Evolutionary conservation across 345 rosid genomes (phyloP), one percentile per base, ranked within the genome.

Genomic region (Camelina laxa): DNA sequence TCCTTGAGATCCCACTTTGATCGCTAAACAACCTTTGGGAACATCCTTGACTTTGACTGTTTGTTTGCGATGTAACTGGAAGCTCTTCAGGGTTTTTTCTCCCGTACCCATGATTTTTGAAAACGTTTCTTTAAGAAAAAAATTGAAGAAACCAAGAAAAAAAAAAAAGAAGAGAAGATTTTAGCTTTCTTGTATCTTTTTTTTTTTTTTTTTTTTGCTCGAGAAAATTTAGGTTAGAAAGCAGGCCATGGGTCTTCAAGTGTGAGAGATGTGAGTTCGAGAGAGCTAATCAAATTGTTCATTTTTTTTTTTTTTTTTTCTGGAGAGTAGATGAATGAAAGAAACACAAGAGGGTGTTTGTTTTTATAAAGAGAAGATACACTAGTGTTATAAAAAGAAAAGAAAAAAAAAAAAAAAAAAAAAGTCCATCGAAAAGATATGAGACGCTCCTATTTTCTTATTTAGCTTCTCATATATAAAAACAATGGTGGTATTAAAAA

Each of bases 21-120:
- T 83, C 0, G 91, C 91, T 80, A 87, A 79, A 73, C 77, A 87
- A 53, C 91, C 91, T 64, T 87, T 87, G 38, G 91, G 88, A 12
- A 87, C 82, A 74, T 74, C 84, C 62, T 79, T 79, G 36, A 44
- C 65, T 65, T 78, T 79, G 15, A 65, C 74, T 21, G 75, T 65
- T 24, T 85, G 85, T 51, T 59, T 80, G 54, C 73, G 80, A 74
- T 62, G 75, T 36, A 63, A 41, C 27, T 79, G 74, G 13, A 79
- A 74, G 27, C 48, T 75, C 61, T 75, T 80, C 13, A 41, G 20
- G 21, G 56, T 51, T 75, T 70, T 80, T 60, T 75, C 82, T 42
- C 80, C 60, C 4, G 44, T 49, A 49, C 79, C 81, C 78, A 79
- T 79, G 57, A 20, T 54, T 67, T 51, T 20, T 17, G 6, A 60